These are phyloP conservation scores for Hygrophoropsis aurantiaca DNA, from an alignment of 768 basidiomycete genomes.

Conservation along the genomic window DNA sequence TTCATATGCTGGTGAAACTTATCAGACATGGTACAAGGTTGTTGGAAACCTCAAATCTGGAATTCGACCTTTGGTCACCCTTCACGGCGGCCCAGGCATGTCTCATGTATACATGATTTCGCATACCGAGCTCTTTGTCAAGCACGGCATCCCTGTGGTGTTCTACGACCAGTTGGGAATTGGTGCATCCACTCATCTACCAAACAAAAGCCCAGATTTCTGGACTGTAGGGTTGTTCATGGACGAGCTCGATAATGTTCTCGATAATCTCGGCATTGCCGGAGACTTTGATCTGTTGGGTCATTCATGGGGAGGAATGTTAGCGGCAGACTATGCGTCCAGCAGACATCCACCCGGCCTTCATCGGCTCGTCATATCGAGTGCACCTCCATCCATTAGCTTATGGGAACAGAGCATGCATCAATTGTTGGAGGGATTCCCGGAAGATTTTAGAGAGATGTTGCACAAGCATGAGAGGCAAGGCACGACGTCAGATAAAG, in stretches of 20 bases:
- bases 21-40: slow-evolving; percentile 45
- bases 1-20: slow-evolving; percentile 17
- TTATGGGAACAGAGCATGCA: slow-evolving; percentile 27
- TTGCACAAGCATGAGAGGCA: slow-evolving; percentile 32
- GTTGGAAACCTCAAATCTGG: slow-evolving; percentile 38
- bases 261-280: slow-evolving; percentile 40
- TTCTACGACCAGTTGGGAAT: slow-evolving; percentile 55
- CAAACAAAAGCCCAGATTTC: slow-evolving; percentile 34
- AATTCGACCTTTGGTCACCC: slow-evolving; percentile 34
- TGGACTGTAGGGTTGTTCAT: slow-evolving; percentile 52
- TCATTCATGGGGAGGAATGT: slow-evolving; percentile 61
- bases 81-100: slow-evolving; percentile 51
- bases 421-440: slow-evolving; percentile 22
- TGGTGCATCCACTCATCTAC: slow-evolving; percentile 44
- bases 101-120: slow-evolving; percentile 42
- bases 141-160: slow-evolving; percentile 38
- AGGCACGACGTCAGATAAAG: slow-evolving; percentile 29
- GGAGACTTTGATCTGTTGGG: slow-evolving; percentile 47
- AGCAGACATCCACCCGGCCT: slow-evolving; percentile 39
- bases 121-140: slow-evolving; percentile 31
- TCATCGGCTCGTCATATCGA: slow-evolving; percentile 33
- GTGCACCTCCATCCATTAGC: slow-evolving; percentile 29
- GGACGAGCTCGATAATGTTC: slow-evolving; percentile 51
- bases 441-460: slow-evolving; percentile 22
- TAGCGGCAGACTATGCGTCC: slow-evolving; percentile 41